Percentiles rank a stretch among this genome's conserved stretches.
These are phyloP conservation scores for Erysimum cheiri DNA, from an alignment of 441 rosid genomes.

Conservation along the genomic window DNA sequence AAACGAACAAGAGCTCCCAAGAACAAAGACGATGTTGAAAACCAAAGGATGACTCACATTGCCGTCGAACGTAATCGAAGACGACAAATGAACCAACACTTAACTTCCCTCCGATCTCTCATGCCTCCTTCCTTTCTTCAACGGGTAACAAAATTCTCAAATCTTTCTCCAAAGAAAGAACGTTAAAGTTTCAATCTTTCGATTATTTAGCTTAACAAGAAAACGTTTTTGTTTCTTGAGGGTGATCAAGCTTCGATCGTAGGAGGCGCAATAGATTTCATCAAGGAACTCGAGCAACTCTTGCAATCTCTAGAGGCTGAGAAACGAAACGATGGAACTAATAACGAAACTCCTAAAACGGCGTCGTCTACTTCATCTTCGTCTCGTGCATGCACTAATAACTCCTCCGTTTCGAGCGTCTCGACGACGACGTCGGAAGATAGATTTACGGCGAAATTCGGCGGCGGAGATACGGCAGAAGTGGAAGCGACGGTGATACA, in stretches of 20 bases:
- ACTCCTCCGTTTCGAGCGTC: slow-evolving; percentile 42
- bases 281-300: slow-evolving; percentile 79
- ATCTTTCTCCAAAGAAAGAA: background rate
- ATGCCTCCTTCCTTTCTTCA: slow-evolving; percentile 77
- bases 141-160: slow-evolving; percentile 53
- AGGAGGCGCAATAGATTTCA: slow-evolving; percentile 88
- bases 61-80: slow-evolving; percentile 88
- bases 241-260: slow-evolving; percentile 85
- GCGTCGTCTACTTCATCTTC: slow-evolving; percentile 31
- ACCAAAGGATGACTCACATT: slow-evolving; percentile 90
- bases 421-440: slow-evolving; percentile 42
- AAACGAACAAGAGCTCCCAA: slow-evolving; percentile 62
- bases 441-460: slow-evolving; percentile 44
- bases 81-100: slow-evolving; percentile 78
- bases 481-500: slow-evolving; percentile 71
- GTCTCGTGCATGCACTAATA: slow-evolving; percentile 37
- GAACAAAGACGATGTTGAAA: slow-evolving; percentile 84
- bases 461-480: slow-evolving; percentile 56
- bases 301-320: slow-evolving; percentile 61
- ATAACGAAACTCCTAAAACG: slow-evolving; percentile 38
- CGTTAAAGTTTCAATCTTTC: background rate
- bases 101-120: slow-evolving; percentile 66
- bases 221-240: slow-evolving; percentile 39
- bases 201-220: background rate
- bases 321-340: slow-evolving; percentile 44